Evolutionary conservation across 495 filamentous ascomycete genomes (phyloP).

Genomic region (Parachaetomium inaequale): DNA sequence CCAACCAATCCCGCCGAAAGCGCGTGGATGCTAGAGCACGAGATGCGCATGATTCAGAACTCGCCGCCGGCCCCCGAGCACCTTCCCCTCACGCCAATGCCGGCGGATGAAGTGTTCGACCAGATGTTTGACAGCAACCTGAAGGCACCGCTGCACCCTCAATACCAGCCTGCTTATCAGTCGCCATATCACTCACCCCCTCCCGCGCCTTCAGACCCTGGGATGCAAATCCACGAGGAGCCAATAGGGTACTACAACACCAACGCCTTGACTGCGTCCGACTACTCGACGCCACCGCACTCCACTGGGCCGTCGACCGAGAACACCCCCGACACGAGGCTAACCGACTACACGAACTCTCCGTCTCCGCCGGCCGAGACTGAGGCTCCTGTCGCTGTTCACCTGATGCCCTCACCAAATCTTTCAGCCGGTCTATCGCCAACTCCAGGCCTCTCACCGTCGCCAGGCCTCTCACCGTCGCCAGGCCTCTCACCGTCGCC

Average conservation of each 20-base stretch:
- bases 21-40: conserved; percentile 37
- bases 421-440: not conserved
- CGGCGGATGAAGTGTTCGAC: conserved; percentile 12
- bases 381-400: not conserved
- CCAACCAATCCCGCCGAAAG: conserved; percentile 42
- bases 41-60: conserved; percentile 41
- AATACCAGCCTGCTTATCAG: conserved; percentile 1
- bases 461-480: not conserved
- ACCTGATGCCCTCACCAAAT: conserved; percentile 22
- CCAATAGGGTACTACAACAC: conserved; percentile 18
- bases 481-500: conserved; percentile 1
- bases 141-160: conserved; percentile 9
- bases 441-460: not conserved
- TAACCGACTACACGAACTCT: conserved; percentile 34
- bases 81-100: not conserved
- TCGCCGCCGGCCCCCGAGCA: conserved; percentile 26
- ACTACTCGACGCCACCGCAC: conserved; percentile 42
- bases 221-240: not conserved
- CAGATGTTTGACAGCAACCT: not conserved
- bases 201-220: not conserved
- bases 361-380: conserved; percentile 37
- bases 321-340: conserved; percentile 42
- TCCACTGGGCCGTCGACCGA: conserved; percentile 40
- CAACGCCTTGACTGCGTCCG: conserved; percentile 21
- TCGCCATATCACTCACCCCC: conserved; percentile 17